phyloP scores from a whole-genome alignment of 2,329 filamentous ascomycete species.

The Neophaeococcomyces mojaviensis region DNA sequence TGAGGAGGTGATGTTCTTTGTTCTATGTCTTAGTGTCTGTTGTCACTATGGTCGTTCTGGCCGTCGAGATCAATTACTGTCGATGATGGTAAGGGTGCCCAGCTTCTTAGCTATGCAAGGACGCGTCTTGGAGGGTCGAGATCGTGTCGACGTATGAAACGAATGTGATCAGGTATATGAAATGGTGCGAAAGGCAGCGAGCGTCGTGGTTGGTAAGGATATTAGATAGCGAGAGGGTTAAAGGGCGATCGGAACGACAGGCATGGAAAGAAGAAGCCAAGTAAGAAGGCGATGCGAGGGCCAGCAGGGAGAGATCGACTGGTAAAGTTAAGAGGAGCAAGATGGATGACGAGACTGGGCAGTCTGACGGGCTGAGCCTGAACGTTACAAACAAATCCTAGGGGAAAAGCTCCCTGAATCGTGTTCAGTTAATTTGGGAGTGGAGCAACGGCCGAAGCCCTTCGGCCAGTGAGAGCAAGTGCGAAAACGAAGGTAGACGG shows the following conservation, averaged over 20 bases:
- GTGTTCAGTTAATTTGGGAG: neutral
- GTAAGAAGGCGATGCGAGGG: slow-evolving; percentile 10
- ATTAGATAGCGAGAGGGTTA: slow-evolving; percentile 8
- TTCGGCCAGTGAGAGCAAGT: neutral
- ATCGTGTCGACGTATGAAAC: slow-evolving; percentile 5
- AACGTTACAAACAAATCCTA: slow-evolving; percentile 9
- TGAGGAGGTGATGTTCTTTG: slow-evolving; percentile 2
- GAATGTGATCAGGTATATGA: slow-evolving; percentile 8
- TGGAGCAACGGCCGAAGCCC: neutral
- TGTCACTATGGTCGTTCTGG: slow-evolving; percentile 9
- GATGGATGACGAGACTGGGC: slow-evolving; percentile 12
- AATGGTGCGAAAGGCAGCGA: slow-evolving; percentile 13
- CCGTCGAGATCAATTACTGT: neutral
- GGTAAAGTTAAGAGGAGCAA: slow-evolving; percentile 14
- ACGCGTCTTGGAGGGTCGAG: neutral
- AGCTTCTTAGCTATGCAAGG: slow-evolving; percentile 1
- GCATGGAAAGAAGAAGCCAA: slow-evolving; percentile 11
- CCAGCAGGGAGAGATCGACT: slow-evolving; percentile 6
- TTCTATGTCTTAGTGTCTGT: slow-evolving; percentile 6
- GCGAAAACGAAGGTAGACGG: slow-evolving; percentile 2
- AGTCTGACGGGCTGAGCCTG: slow-evolving; percentile 8
- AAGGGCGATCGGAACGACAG: slow-evolving; percentile 10
- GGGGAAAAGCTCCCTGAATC: slow-evolving; percentile 2
- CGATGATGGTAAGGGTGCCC: neutral
- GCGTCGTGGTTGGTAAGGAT: slow-evolving; percentile 9